Percentiles rank a stretch among this genome's conserved stretches.
Evolutionary conservation across 1,284 basidiomycete genomes (phyloP).

Genomic region (Fomes fomentarius): DNA sequence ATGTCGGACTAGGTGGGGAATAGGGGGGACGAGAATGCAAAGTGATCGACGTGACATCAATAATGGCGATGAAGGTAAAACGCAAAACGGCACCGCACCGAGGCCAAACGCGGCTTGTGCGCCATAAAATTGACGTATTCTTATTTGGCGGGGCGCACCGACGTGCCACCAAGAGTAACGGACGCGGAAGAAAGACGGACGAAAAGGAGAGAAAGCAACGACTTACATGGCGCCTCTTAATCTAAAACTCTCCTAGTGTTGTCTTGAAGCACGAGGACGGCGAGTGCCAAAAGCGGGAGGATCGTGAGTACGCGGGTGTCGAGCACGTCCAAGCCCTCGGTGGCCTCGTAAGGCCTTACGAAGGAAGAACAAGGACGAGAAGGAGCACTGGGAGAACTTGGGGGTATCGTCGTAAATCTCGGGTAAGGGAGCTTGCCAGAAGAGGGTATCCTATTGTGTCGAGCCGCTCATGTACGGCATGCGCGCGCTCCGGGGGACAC

Average conservation of each 20-base stretch:
- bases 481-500: conserved; percentile 20
- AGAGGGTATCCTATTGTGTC: conserved; percentile 24
- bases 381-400: conserved; percentile 12
- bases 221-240: conserved; percentile 19
- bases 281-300: conserved; percentile 8
- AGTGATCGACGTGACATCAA: not conserved
- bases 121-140: not conserved
- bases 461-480: conserved; percentile 23
- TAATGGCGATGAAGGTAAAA: not conserved
- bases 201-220: conserved; percentile 9
- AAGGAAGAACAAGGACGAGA: conserved; percentile 11
- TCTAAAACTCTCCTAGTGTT: conserved; percentile 5
- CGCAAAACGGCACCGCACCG: not conserved
- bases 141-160: not conserved
- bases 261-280: conserved; percentile 15
- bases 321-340: conserved; percentile 5
- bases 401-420: conserved; percentile 25
- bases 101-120: not conserved
- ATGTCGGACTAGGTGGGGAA: not conserved
- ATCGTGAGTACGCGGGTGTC: conserved; percentile 1
- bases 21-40: not conserved
- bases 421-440: conserved; percentile 21
- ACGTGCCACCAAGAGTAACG: not conserved
- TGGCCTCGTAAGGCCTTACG: conserved; percentile 5
- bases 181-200: conserved; percentile 1